Evolutionary conservation across 805 yeast genomes (phyloP), one percentile per base, ranked within the genome.

Genomic region (Jamesozyma gamospora): DNA sequence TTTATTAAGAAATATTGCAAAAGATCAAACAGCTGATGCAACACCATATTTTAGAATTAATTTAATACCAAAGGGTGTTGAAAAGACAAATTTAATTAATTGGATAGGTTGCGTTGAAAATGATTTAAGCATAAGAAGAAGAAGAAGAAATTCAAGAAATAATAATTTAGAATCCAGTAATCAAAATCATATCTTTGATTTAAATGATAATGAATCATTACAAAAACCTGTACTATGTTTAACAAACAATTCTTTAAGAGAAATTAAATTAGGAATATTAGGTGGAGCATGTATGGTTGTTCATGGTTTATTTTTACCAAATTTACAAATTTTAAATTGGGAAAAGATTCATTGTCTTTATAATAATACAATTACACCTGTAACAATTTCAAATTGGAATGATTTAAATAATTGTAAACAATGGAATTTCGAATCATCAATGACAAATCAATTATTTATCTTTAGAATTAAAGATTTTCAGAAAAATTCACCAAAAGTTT

Each of bases 311-410:
- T 53, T 52, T 21, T 28, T 56, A 30, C 47, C 49, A 12, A 47
- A 43, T 33, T 44, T 55, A 26, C 37, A 42, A 13, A 4, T 11
- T 6, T 5, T 27, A 27, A 27, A 27, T 4, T 27, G 14, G 13
- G 10, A n/a, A 12, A 27, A n/a, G 4, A 12, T 11, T 27, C 4
- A n/a, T 4, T 11, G n/a, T 27, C 29, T 12, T 27, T 27, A 12
- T 27, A 12, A 12, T 4, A 10, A 6, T n/a, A 17, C 17, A 5
- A 17, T n/a, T 6, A 9, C 12, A n/a, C 43, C 52, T 3, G 36
- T 50, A n/a, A 46, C 39, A 5, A 53, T 56, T 36, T 52, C 61
- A 1, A 45, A 50, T 3, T 56, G 56, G 56, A 55, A 55, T 37
- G 45, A 50, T 33, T 37, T 53, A 34, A 9, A 34, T 38, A 8